Percentiles rank a stretch among this genome's conserved stretches.
phyloP scores from a whole-genome alignment of 129 eudicot genomes.

The Escallonia rubra region DNA sequence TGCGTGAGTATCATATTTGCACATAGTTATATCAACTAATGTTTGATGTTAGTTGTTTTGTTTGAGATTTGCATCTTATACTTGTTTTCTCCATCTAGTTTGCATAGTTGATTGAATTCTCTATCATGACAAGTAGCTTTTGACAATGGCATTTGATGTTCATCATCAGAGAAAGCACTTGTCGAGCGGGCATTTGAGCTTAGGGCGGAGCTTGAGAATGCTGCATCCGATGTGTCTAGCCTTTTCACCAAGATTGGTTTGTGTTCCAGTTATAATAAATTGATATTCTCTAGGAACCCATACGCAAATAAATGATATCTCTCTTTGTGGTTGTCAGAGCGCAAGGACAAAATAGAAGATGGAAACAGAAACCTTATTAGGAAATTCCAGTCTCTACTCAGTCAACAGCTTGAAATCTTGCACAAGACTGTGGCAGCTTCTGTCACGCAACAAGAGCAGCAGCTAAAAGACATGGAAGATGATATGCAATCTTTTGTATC shows the following conservation, averaged over 20 bases:
- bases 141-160: not conserved
- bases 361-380: slow-evolving; percentile 74
- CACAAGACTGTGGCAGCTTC: slow-evolving; percentile 82
- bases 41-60: not conserved
- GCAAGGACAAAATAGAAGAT: slow-evolving; percentile 94
- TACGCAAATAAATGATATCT: not conserved
- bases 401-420: slow-evolving; percentile 80
- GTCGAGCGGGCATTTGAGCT: slow-evolving; percentile 92
- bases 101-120: not conserved
- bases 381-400: slow-evolving; percentile 72
- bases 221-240: slow-evolving; percentile 86
- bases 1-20: no score
- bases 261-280: slow-evolving; percentile 20
- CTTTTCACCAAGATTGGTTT: slow-evolving; percentile 87
- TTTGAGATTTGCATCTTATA: not conserved
- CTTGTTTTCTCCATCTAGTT: not conserved
- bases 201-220: slow-evolving; percentile 82
- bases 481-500: slow-evolving; percentile 94
- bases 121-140: not conserved
- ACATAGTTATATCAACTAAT: no score
- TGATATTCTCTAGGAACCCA: not conserved
- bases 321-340: slow-evolving; percentile 41
- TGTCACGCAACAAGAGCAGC: slow-evolving; percentile 86
- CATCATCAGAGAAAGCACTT: slow-evolving; percentile 76
- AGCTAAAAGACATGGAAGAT: slow-evolving; percentile 78